Evolutionary conservation across 352 stramenopile genomes (phyloP).

Genomic region (Thalassiosira oceanica): DNA sequence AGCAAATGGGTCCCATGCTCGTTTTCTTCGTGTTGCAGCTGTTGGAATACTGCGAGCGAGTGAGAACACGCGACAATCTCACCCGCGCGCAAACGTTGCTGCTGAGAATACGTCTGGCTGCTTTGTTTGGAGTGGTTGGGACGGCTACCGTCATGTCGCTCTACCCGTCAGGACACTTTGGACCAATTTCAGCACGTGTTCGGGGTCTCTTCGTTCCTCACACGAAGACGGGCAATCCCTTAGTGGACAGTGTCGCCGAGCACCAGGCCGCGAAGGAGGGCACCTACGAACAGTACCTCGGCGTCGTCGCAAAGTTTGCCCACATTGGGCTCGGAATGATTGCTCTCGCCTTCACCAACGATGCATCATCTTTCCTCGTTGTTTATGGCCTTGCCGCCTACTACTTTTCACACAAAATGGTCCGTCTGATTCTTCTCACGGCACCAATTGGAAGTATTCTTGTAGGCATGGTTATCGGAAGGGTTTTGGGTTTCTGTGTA

Average conservation of each 20-base stretch:
- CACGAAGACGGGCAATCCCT: constrained; percentile 84
- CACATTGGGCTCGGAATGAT: constrained; percentile 79
- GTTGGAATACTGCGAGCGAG: constrained; percentile 62
- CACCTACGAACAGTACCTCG: constrained; percentile 82
- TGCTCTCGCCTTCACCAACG: constrained; percentile 58
- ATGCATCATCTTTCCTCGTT: constrained; percentile 75
- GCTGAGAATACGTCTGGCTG: constrained; percentile 68
- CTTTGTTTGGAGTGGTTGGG: constrained; percentile 31
- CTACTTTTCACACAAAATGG: constrained; percentile 83
- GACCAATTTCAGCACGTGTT: constrained; percentile 80
- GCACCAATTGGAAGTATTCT: constrained; percentile 76
- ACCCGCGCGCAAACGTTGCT: constrained; percentile 38
- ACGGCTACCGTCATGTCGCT: constrained; percentile 52
- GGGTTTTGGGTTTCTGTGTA: constrained; percentile 60
- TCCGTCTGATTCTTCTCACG: constrained; percentile 80
- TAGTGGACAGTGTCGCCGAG: constrained; percentile 84
- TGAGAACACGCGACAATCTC: constrained; percentile 54
- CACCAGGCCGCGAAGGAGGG: constrained; percentile 75
- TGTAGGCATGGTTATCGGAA: constrained; percentile 74
- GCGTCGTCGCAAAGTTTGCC: constrained; percentile 72
- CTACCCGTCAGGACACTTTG: constrained; percentile 82
- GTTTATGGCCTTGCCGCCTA: constrained; percentile 78
- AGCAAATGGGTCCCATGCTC: constrained; percentile 84
- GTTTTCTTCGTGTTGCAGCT: constrained; percentile 92
- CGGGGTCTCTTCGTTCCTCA: constrained; percentile 85